Base-by-base conservation (phyloP, 2,329 filamentous ascomycete genomes). In the Cylindrodendrum hubeiense region DNA sequence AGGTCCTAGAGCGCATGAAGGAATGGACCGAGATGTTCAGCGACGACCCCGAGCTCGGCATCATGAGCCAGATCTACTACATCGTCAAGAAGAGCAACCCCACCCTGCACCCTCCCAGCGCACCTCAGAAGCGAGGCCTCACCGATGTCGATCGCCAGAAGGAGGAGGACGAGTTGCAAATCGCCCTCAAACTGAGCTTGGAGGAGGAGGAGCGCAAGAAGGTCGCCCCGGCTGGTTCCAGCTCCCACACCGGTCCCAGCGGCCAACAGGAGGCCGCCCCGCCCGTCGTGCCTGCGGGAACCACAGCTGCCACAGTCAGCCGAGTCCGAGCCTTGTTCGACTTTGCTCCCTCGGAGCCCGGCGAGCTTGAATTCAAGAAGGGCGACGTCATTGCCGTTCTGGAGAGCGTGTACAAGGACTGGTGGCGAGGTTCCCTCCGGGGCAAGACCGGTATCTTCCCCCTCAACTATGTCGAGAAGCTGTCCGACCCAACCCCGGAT, bases 391-490 rank as follows among this genome's bases (percentile, higher is more conserved):
- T 99, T 79, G 95, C 96, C 1, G 96, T 99, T 17, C 86, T 99
- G 43, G 96, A 98, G 80, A 98, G 95, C 2, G 96, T 98, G 2
- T 99, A 97, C 83, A 99, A 98, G 81, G 96, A 99, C 80, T 99
- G 96, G 96, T 99, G 96, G 96, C 95, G 97, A 74, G 96, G 96
- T 1, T 97, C 95, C 44, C 84, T 99, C 64, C 90, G 95, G 77
- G 96, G 96, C 21, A 94, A 98, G 80, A 98, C 94, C 7, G 96
- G 96, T 73, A 99, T 99, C 70, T 99, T 99, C 80, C 96, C 96
- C 7, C 87, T 99, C 70, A 99, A 99, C 82, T 99, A 99, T 76
- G 96, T 99, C 17, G 96, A 99, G 83, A 99, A 99, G 81, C 85
- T 99, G 69, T 90, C 95, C 60, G 96, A 99, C 76, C 96, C 96